These are phyloP conservation scores for Rutstroemia sp. DNA, from an alignment of 2,329 filamentous ascomycete species.

Conservation along the genomic window DNA sequence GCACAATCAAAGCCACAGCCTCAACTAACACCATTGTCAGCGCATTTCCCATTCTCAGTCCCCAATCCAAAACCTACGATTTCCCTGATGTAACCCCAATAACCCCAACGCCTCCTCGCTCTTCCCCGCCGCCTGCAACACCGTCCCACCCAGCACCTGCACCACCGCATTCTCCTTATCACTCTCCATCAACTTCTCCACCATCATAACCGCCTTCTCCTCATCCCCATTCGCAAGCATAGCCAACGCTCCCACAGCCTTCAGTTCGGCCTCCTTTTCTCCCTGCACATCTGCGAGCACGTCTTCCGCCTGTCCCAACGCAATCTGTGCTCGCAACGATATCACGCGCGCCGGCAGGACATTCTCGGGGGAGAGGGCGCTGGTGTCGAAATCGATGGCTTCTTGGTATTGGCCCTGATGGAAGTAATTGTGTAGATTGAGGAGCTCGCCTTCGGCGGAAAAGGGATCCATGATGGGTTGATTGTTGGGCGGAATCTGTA, in stretches of 20 bases:
- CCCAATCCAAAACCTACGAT: conserved; percentile 48
- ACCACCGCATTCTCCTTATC: conserved; percentile 70
- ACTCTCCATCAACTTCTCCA: conserved; percentile 60
- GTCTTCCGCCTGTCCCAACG: conserved; percentile 67
- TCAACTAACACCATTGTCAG: conserved; percentile 41
- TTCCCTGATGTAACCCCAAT: conserved; percentile 77
- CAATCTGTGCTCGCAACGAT: conserved; percentile 73
- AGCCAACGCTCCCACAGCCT: conserved; percentile 70
- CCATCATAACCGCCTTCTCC: conserved; percentile 52
- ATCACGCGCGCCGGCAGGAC: conserved; percentile 68
- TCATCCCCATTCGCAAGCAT: conserved; percentile 53
- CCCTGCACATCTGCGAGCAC: conserved; percentile 64
- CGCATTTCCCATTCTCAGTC: background rate
- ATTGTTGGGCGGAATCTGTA: conserved; percentile 5
- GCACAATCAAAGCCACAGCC: conserved; percentile 79
- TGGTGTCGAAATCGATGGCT: conserved; percentile 79
- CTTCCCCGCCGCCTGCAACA: conserved; percentile 72
- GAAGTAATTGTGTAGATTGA: conserved; percentile 65
- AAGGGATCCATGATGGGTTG: conserved; percentile 54
- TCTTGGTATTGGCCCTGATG: conserved; percentile 78
- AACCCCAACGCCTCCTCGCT: conserved; percentile 79
- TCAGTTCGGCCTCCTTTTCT: conserved; percentile 61
- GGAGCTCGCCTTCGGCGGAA: conserved; percentile 62
- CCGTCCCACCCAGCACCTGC: conserved; percentile 73
- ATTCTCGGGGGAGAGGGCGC: conserved; percentile 72